Percentiles rank a stretch among this genome's conserved stretches.
These are phyloP conservation scores for Cordyceps farinosa DNA, from an alignment of 2,329 filamentous ascomycete genomes.

Conservation along the genomic window DNA sequence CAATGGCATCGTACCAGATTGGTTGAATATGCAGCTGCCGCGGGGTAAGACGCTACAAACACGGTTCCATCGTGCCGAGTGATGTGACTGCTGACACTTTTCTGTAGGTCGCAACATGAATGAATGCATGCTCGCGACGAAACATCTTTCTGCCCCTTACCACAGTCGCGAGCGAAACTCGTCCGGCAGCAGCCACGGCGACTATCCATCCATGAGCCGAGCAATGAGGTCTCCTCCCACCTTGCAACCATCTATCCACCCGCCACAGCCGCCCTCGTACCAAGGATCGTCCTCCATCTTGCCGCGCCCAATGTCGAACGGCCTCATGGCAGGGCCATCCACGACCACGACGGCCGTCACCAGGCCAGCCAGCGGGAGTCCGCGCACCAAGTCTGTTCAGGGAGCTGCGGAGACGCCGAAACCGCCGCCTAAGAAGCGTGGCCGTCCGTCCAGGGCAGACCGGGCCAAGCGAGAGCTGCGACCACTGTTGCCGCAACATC, in stretches of 20 bases:
- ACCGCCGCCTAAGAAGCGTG: slow-evolving; percentile 38
- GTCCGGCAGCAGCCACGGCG: slow-evolving; percentile 17
- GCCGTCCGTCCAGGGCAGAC: slow-evolving; percentile 44
- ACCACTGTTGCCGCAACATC: slow-evolving; percentile 32
- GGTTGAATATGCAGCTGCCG: slow-evolving; percentile 48
- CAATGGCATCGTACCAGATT: slow-evolving; percentile 40
- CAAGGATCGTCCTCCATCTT: slow-evolving; percentile 6
- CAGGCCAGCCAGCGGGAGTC: neutral
- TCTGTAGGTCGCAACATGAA: slow-evolving; percentile 44
- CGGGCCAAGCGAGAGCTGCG: slow-evolving; percentile 33
- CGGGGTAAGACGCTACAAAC: slow-evolving; percentile 33
- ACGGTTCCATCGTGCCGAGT: neutral
- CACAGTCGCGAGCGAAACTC: slow-evolving; percentile 27
- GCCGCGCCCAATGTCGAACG: slow-evolving; percentile 16
- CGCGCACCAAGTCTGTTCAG: slow-evolving; percentile 1
- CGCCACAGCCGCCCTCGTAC: slow-evolving; percentile 14
- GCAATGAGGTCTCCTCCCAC: slow-evolving; percentile 13
- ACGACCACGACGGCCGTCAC: neutral
- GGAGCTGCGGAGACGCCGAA: slow-evolving; percentile 7
- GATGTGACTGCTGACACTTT: slow-evolving; percentile 13
- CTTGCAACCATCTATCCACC: slow-evolving; percentile 22
- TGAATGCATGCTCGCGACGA: slow-evolving; percentile 42
- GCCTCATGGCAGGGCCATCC: neutral
- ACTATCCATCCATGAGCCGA: slow-evolving; percentile 7
- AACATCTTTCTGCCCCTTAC: slow-evolving; percentile 34